These are phyloP conservation scores for Ophiocytium majus DNA, from an alignment of 352 stramenopile genomes.

Conservation along the genomic window DNA sequence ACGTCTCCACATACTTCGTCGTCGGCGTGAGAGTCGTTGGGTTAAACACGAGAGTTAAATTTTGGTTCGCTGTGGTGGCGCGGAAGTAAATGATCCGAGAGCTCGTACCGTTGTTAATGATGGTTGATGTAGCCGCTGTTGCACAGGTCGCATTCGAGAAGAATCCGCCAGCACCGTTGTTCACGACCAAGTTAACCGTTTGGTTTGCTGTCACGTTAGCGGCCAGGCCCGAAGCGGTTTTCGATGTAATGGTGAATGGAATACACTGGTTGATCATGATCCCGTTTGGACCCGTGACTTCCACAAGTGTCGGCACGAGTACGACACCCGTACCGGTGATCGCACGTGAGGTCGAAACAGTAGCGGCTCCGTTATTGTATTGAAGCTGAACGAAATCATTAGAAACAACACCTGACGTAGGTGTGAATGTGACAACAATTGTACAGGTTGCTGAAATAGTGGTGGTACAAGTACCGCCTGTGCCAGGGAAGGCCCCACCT, in stretches of 20 bases:
- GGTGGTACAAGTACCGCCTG: background rate
- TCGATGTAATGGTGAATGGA: background rate
- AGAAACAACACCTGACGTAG: background rate
- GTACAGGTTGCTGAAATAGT: background rate
- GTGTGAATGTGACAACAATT: conserved; percentile 2
- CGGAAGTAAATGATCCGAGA: background rate
- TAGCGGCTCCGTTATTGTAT: background rate
- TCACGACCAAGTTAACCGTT: background rate
- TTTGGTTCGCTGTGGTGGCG: background rate
- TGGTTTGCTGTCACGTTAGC: background rate
- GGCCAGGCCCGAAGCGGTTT: background rate
- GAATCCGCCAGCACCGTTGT: conserved; percentile 3
- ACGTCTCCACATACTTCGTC: background rate
- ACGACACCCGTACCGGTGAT: background rate
- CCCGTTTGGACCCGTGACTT: background rate
- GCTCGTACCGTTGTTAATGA: background rate
- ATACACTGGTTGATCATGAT: conserved; percentile 7
- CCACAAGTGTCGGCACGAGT: background rate
- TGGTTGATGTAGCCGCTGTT: background rate
- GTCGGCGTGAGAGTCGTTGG: background rate
- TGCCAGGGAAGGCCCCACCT: background rate
- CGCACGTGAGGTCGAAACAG: background rate
- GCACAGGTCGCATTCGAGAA: conserved; percentile 1
- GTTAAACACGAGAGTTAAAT: conserved; percentile 12
- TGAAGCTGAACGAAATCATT: background rate